Base-by-base conservation (phyloP, 129 eudicot genomes). In the Oenanthe sinensis region DNA sequence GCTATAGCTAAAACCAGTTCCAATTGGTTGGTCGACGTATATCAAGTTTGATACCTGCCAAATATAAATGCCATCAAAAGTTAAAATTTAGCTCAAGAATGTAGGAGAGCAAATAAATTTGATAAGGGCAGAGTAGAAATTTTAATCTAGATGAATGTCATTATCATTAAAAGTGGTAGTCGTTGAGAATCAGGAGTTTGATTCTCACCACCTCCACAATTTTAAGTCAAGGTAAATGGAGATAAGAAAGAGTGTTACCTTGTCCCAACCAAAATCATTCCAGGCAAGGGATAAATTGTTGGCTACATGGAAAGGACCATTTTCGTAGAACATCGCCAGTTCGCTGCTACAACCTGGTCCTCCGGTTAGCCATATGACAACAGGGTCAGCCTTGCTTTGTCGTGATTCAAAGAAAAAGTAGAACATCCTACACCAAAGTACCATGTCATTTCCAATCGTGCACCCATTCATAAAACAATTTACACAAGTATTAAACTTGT, bases 261-360 rank as follows among this genome's bases (percentile, higher is more conserved):
- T 84, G 77, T 92, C 99, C 99, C 99, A 96, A 10, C 99, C 97
- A 28, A 82, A 92, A 42, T 96, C 95, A 80, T 96, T 96, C 99
- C 96, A 96, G 16, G 80, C 82, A 76, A 96, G 95, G 24, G 99
- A 86, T 79, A 92, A 43, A 82, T 96, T 84, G 69, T 87, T 85
- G 52, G 90, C 77, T 10, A 96, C 37, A 68, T 90, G 87, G 68
- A 90, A 96, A 70, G 97, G 99, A 13, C 97, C 99, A 80, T 96
- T 96, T 85, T 96, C 99, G 73, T 92, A 96, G 58, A 96, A 96
- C 73, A 96, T 80, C 55, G 99, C 99, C 28, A 96, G 69, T 77
- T 85, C 88, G 75, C 97, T 83, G 49, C 99, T 90, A 77, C 99
- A 96, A 3, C 99, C 99, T 54, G 97, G 99, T 43, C 99, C 97